Percentiles rank a stretch among this genome's conserved stretches.
These are phyloP conservation scores for Phialemoniopsis sp. DNA, from an alignment of 2,329 filamentous ascomycete species.

Conservation along the genomic window DNA sequence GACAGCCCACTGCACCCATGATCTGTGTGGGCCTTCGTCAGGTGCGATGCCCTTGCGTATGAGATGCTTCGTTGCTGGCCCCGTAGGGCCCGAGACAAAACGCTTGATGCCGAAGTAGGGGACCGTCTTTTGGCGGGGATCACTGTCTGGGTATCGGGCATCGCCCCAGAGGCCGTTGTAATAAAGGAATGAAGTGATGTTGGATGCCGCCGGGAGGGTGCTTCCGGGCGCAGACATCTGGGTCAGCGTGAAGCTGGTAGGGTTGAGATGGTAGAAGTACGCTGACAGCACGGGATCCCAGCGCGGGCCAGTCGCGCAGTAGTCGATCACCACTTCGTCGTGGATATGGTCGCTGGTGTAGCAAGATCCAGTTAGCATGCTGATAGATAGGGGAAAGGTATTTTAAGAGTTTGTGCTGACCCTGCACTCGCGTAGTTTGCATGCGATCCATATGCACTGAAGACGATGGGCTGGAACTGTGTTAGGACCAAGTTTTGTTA, in stretches of 20 bases:
- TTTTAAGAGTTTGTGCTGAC: conserved; percentile 14
- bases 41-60: conserved; percentile 24
- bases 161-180: conserved; percentile 28
- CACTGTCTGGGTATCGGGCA: conserved; percentile 18
- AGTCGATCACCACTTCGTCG: conserved; percentile 23
- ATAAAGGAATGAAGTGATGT: conserved; percentile 27
- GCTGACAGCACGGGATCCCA: conserved; percentile 24
- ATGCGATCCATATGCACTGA: conserved; percentile 27
- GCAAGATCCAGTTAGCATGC: too few relatives aligned
- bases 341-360: conserved; percentile 22
- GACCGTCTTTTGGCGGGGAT: conserved; percentile 24
- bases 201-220: conserved; percentile 12
- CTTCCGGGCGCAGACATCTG: conserved; percentile 4
- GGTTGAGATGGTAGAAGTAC: too few relatives aligned
- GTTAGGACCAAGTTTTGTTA: not conserved
- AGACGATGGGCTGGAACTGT: conserved; percentile 22
- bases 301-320: conserved; percentile 22
- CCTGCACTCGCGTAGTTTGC: conserved; percentile 24
- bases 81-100: conserved; percentile 23
- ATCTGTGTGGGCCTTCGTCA: conserved; percentile 13
- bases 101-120: conserved; percentile 25
- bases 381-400: too few relatives aligned
- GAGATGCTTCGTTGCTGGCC: conserved; percentile 24
- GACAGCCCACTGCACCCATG: conserved; percentile 22
- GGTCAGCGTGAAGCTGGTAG: too few relatives aligned